Evolutionary conservation across 805 yeast genomes (phyloP), one percentile per base, ranked within the genome.

Genomic region (Starmera quercuum): DNA sequence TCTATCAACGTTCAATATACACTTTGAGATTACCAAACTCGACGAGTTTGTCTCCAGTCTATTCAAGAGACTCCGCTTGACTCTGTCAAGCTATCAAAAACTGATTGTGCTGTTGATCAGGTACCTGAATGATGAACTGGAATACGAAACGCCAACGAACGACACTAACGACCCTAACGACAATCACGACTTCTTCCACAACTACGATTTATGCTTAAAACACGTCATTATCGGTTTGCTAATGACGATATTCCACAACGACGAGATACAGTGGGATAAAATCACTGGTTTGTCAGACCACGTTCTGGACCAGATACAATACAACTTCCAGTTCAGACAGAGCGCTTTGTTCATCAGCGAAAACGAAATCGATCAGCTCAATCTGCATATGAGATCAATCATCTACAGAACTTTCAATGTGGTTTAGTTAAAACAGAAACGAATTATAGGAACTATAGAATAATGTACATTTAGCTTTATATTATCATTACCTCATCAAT

Each of bases 41-140:
- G 31, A 35, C 14, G 9, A 21, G 5, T 35, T 35, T n/a, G 23
- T 27, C 7, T 18, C 17, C 3, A 20, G 10, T 1, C 10, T 35
- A 4, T 35, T 30, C 5, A 24, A 21, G 17, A 21, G 34, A 18
- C 23, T 21, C 6, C 20, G 22, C 4, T 5, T 31, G 6, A 26
- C 29, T 15, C 10, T 35, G 12, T 4, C 1, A 6, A 26, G 31
- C 20, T 35, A 21, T 12, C 34, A 31, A 24, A 35, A 23, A 21
- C 24, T 35, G 11, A 9, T 34, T 15, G 31, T 35, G n/a, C 19
- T 35, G 21, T 18, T 35, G 29, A 25, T 27, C 6, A 16, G 34
- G 13, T 31, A 26, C 11, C 20, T 27, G 5, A 30, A 22, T 17
- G 29, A 17, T 12, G 18, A 9, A 9, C 7, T 21, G 5, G n/a